Conservation (phyloP, 2,329 filamentous ascomycete genomes). For the Aspergillus pseudoterreus region DNA sequence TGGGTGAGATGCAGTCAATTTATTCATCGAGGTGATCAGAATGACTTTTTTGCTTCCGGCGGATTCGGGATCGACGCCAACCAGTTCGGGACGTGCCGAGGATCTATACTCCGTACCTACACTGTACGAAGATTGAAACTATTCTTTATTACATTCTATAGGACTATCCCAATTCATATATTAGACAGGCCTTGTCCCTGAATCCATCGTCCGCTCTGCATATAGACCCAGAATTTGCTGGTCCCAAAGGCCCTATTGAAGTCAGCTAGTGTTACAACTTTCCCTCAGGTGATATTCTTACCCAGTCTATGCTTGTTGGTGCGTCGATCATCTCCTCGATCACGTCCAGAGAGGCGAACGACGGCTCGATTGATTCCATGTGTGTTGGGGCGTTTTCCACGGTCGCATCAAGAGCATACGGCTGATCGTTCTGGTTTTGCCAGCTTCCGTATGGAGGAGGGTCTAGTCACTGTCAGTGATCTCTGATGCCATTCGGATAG, state of each 20-base stretch:
- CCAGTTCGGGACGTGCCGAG: conserved; percentile 7
- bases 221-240: conserved; percentile 16
- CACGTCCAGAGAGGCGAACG: conserved; percentile 19
- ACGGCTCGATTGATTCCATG: conserved; percentile 5
- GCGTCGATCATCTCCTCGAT: conserved; percentile 33
- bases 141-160: too few relatives aligned
- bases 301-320: conserved; percentile 32
- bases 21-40: not conserved
- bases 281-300: conserved; percentile 14
- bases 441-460: conserved; percentile 14
- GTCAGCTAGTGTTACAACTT: not conserved
- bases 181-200: not conserved
- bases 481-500: not conserved
- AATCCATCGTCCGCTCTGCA: not conserved
- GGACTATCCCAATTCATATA: too few relatives aligned
- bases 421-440: conserved; percentile 2
- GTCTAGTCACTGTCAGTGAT: not conserved
- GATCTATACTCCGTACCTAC: not conserved
- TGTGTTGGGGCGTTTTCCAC: not conserved
- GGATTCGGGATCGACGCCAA: not conserved
- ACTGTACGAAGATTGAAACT: too few relatives aligned
- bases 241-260: conserved; percentile 22
- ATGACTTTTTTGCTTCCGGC: conserved; percentile 1
- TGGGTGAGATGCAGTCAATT: not conserved
- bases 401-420: conserved; percentile 4